Evolutionary conservation across 257 asterid genomes (phyloP).

Genomic region (Fraxinus anomala): DNA sequence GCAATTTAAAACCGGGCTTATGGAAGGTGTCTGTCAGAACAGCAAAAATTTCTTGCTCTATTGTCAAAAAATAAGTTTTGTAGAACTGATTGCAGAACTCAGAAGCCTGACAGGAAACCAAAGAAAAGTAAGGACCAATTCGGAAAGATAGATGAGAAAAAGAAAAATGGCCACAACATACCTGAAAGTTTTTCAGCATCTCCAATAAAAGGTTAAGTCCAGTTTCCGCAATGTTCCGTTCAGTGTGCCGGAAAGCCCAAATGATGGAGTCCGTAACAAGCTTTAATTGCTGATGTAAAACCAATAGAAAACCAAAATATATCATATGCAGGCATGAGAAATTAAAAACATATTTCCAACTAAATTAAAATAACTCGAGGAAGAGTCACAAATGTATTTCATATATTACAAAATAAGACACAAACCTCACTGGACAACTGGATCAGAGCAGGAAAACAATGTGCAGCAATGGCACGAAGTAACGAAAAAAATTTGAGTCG

Average conservation of each 20-base stretch:
- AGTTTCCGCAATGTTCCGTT: constrained; percentile 96
- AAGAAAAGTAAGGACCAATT: constrained; percentile 28
- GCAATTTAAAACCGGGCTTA: constrained; percentile 96
- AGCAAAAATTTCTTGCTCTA: constrained; percentile 97
- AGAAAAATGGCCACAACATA: constrained; percentile 26
- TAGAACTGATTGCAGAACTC: constrained; percentile 90
- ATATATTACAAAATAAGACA: constrained; percentile 4
- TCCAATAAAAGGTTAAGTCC: constrained; percentile 88
- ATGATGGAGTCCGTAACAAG: constrained; percentile 97
- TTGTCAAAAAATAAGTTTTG: constrained; percentile 74
- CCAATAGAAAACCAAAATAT: constrained; percentile 19
- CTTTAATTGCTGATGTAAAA: constrained; percentile 73
- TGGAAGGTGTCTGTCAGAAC: constrained; percentile 94
- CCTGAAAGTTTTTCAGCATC: constrained; percentile 97
- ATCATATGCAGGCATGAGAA: constrained; percentile 12
- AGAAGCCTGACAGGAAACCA: constrained; percentile 54
- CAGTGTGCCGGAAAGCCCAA: constrained; percentile 99
- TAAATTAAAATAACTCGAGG: constrained; percentile 1
- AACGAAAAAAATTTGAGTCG: constrained; percentile 94
- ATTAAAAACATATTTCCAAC: not conserved
- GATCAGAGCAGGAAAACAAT: constrained; percentile 92
- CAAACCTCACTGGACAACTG: constrained; percentile 87
- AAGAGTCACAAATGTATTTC: constrained; percentile 2
- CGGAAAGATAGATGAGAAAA: not conserved
- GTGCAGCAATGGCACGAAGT: constrained; percentile 91